Base-by-base conservation (phyloP, 106 monocot genomes). In the Posidonia australis region DNA sequence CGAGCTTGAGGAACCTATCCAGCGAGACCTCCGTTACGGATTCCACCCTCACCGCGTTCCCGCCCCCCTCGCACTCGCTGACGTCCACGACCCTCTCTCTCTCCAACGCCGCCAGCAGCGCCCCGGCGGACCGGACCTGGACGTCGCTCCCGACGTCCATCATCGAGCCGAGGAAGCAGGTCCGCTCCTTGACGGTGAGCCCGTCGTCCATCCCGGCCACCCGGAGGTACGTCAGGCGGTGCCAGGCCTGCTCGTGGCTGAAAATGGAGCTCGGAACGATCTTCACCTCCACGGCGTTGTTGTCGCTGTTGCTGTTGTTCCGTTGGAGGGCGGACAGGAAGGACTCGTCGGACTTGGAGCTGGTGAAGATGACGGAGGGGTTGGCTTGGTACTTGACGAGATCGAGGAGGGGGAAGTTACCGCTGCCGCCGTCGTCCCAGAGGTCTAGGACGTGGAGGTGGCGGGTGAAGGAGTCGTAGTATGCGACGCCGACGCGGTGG, bases 171-270 rank as follows among this genome's bases (percentile, higher is more conserved):
- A 98, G 96, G 79, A 87, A 87, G 65, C 54, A 85, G 48, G 87
- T 83, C 71, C 96, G 82, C 75, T 98, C 96, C 72, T 85, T 90
- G 54, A 77, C 67, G 71, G 68, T 81, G 23, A 98, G 72, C 14
- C 90, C 90, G 70, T 90, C 96, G 67, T 85, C 85, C 90, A 98
- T 98, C 22, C 84, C 90, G 27, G 71, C 72, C 60, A 98, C 84
- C 70, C 81, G 80, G 52, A 98, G 66, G 74, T 98, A 98, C 60
- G 80, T 74, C 68, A 92, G 75, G 55, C 98, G 91, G 74, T 98
- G 90, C 87, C 98, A 98, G 62, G 98, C 90, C 71, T 91, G 98
- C 74, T 98, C 98, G 74, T 98, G 90, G 72, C 90, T 98, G 77
- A 91, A 98, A 30, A 85, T 62, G 65, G 98, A 87, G 71, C 91